phyloP scores from a whole-genome alignment of 208 protist genomes.

The Tritrichomonas foetus region DNA sequence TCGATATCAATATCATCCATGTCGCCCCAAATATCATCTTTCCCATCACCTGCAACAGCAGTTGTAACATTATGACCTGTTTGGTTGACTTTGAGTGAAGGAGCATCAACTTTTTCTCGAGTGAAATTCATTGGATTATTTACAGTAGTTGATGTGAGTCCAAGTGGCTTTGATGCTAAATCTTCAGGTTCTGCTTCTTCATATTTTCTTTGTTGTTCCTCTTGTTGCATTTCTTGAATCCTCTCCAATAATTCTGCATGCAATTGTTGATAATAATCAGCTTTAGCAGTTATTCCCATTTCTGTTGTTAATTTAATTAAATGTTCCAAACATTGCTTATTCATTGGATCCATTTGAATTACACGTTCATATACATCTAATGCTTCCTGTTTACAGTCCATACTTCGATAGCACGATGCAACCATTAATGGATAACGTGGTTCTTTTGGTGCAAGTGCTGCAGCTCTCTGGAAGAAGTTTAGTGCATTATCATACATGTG shows the following conservation, averaged over 20 bases:
- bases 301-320: constrained; percentile 35
- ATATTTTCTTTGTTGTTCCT: background rate
- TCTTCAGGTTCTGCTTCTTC: too few relatives aligned
- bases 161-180: background rate
- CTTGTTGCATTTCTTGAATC: background rate
- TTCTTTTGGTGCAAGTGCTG: constrained; percentile 83
- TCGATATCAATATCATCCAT: background rate
- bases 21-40: background rate
- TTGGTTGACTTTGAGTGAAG: background rate
- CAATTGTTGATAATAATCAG: background rate
- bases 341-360: background rate
- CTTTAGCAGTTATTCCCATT: background rate
- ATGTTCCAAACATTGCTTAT: constrained; percentile 34
- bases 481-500: constrained; percentile 91
- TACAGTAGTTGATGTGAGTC: background rate
- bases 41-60: background rate
- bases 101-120: background rate
- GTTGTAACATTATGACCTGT: background rate
- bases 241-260: background rate
- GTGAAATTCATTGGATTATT: background rate
- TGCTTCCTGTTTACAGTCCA: background rate
- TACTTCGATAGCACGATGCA: constrained; percentile 38
- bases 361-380: background rate
- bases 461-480: constrained; percentile 85
- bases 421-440: constrained; percentile 87